Percentiles rank a stretch among this genome's conserved stretches.
phyloP scores from a whole-genome alignment of 768 basidiomycete genomes.

The Mycena rebaudengoi region DNA sequence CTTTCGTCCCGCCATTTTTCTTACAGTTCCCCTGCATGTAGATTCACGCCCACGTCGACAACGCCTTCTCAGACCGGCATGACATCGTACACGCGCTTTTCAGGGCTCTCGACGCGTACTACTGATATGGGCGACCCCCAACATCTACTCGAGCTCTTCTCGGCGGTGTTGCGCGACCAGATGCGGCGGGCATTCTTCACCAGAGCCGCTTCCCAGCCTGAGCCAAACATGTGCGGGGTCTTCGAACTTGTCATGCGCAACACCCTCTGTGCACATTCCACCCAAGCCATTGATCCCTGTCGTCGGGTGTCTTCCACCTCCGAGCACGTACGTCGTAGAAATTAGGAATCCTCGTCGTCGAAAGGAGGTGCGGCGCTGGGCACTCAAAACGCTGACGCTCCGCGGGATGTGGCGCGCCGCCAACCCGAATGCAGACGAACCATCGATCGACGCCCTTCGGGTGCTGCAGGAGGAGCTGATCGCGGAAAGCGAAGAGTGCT shows the following conservation, averaged over 20 bases:
- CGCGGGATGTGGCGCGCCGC: conserved; percentile 10
- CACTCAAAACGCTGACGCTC: conserved; percentile 6
- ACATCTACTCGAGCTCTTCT: neutral
- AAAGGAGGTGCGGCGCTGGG: neutral
- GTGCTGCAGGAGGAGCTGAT: conserved; percentile 10
- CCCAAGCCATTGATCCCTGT: neutral
- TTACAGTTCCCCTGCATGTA: neutral
- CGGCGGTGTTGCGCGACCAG: neutral
- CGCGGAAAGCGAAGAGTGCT: neutral
- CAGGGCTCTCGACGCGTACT: neutral
- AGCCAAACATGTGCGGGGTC: conserved; percentile 6
- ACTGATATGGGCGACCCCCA: neutral
- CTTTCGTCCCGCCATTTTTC: neutral
- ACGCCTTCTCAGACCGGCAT: neutral
- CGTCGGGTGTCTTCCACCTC: neutral
- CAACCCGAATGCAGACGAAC: conserved; percentile 8
- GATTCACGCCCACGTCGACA: conserved; percentile 9
- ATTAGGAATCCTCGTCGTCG: neutral
- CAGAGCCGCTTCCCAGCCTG: neutral
- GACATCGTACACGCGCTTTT: neutral
- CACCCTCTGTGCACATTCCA: too few relatives aligned
- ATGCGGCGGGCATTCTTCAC: neutral
- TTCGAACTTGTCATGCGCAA: conserved; percentile 14
- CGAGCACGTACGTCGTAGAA: neutral
- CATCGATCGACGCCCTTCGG: neutral